Evolutionary conservation across 345 rosid genomes (phyloP).

Genomic region (Geranium brycei): DNA sequence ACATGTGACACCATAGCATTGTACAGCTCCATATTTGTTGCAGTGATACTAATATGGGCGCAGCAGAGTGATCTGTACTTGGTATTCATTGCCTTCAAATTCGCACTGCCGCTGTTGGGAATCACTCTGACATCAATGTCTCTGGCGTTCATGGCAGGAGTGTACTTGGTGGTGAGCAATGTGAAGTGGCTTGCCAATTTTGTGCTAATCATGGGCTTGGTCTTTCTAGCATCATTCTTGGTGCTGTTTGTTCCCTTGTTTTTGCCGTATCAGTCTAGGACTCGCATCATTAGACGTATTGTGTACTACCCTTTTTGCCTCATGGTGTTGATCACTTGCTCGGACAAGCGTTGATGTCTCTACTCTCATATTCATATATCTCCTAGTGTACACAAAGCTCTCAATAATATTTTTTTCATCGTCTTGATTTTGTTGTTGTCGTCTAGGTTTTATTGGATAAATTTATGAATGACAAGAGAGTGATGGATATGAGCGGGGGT

Average conservation of each 20-base stretch:
- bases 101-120: constrained; percentile 2
- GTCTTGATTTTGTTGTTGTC: too few relatives aligned
- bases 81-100: neutral
- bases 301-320: constrained; percentile 2
- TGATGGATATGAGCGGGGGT: too few relatives aligned
- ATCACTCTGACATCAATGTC: constrained; percentile 7
- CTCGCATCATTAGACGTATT: too few relatives aligned
- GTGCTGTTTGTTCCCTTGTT: neutral
- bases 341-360: too few relatives aligned
- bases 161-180: constrained; percentile 3
- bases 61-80: neutral
- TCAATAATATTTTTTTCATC: too few relatives aligned
- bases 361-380: too few relatives aligned
- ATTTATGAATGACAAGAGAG: too few relatives aligned
- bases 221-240: neutral
- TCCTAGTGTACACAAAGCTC: too few relatives aligned
- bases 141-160: constrained; percentile 8
- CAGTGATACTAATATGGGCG: constrained; percentile 3
- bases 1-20: constrained; percentile 4
- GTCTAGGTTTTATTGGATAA: too few relatives aligned
- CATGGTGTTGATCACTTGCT: neutral
- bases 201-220: neutral
- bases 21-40: constrained; percentile 6
- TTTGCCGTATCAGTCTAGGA: neutral
- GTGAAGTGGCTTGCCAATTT: constrained; percentile 1